Percentiles rank a stretch among this genome's conserved stretches.
phyloP scores from a whole-genome alignment of 2,329 filamentous ascomycete genomes.

The Knufia fluminis region DNA sequence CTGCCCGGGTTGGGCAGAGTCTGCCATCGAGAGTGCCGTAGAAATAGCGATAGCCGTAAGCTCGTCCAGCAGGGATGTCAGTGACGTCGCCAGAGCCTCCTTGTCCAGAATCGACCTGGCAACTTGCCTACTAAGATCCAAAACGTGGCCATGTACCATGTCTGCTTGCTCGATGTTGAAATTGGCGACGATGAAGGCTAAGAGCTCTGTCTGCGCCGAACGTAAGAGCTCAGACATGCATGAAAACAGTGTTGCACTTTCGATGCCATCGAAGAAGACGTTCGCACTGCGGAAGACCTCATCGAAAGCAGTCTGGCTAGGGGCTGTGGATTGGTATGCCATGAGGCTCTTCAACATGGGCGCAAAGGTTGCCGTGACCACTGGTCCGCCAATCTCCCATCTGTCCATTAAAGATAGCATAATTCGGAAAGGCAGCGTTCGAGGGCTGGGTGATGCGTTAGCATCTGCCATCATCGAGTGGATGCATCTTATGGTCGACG shows the following conservation, averaged over 20 bases:
- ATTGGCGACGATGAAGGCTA: constrained; percentile 71
- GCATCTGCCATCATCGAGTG: constrained; percentile 62
- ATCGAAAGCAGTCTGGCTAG: constrained; percentile 60
- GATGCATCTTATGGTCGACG: constrained; percentile 63
- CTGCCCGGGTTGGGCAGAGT: background rate
- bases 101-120: background rate
- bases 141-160: constrained; percentile 81
- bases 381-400: constrained; percentile 88
- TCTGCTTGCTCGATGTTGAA: constrained; percentile 95
- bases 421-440: constrained; percentile 78
- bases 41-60: background rate
- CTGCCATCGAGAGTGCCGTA: background rate
- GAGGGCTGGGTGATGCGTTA: constrained; percentile 51
- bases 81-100: background rate
- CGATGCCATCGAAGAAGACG: constrained; percentile 94
- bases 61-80: background rate
- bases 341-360: constrained; percentile 74
- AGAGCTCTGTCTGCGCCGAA: constrained; percentile 56
- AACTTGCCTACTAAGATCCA: constrained; percentile 27
- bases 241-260: constrained; percentile 85
- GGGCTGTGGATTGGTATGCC: constrained; percentile 57
- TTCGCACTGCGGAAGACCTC: constrained; percentile 90
- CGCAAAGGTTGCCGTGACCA: constrained; percentile 82
- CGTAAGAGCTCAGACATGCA: constrained; percentile 54
- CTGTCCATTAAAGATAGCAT: constrained; percentile 95